phyloP scores from a whole-genome alignment of 202 grass and related monocot species.

The Schoenoplectus triqueter region DNA sequence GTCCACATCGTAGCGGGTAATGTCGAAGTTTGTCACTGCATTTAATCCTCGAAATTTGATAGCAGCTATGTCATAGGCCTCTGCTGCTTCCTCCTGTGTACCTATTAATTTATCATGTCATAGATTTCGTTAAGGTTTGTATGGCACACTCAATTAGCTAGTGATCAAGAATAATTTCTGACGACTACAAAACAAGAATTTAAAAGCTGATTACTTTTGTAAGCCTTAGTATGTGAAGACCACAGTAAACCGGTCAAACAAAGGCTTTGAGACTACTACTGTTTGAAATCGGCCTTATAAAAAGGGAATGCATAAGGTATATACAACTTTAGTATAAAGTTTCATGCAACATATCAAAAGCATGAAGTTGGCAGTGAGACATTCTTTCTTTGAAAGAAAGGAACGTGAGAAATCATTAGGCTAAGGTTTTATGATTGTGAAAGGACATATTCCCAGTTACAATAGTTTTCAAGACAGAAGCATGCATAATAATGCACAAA shows the following conservation, averaged over 20 bases:
- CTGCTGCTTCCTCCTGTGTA: slow-evolving; percentile 94
- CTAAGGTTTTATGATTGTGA: slow-evolving; percentile 57
- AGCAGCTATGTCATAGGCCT: slow-evolving; percentile 93
- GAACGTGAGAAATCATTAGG: slow-evolving; percentile 46
- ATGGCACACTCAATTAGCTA: neutral
- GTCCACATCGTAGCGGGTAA: slow-evolving; percentile 88
- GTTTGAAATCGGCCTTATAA: slow-evolving; percentile 64
- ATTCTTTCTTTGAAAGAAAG: slow-evolving; percentile 63
- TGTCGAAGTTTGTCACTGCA: slow-evolving; percentile 96
- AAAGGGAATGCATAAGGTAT: slow-evolving; percentile 46
- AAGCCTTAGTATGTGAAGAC: slow-evolving; percentile 36
- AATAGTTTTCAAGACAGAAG: slow-evolving; percentile 41
- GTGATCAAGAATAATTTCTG: slow-evolving; percentile 7
- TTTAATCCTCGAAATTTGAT: slow-evolving; percentile 93
- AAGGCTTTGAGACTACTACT: slow-evolving; percentile 50
- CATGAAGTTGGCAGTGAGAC: slow-evolving; percentile 53
- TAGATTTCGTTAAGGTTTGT: neutral
- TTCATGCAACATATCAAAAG: slow-evolving; percentile 47
- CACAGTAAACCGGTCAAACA: slow-evolving; percentile 49
- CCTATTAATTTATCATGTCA: slow-evolving; percentile 52
- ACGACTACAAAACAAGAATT: slow-evolving; percentile 4
- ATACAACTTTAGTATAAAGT: slow-evolving; percentile 45
- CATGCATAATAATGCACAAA: slow-evolving; percentile 39
- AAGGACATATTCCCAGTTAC: slow-evolving; percentile 51
- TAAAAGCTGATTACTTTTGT: slow-evolving; percentile 43